phyloP scores from a whole-genome alignment of 306 rosid species.

The Cucurbita moschata region DNA sequence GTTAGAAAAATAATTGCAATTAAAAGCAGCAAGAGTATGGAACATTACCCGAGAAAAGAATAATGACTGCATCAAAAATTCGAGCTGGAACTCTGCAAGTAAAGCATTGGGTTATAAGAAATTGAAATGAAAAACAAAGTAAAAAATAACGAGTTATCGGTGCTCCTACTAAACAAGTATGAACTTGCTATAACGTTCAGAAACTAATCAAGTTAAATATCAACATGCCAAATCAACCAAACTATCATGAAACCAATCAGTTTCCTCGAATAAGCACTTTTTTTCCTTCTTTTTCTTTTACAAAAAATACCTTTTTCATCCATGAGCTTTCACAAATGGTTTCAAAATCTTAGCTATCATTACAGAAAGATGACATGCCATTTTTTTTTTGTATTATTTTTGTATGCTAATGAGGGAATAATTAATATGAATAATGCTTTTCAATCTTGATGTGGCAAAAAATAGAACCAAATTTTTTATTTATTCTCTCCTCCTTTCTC shows the following conservation, averaged over 20 bases:
- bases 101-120: conserved; percentile 16
- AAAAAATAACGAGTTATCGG: not conserved
- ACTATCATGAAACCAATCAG: not conserved
- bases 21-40: not conserved
- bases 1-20: not conserved
- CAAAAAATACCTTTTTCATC: not conserved
- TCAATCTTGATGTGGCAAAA: not conserved
- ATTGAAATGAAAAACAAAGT: not conserved
- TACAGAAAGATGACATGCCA: not conserved
- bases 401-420: not conserved
- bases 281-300: not conserved
- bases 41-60: conserved; percentile 71
- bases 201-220: not conserved
- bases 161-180: not conserved
- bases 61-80: conserved; percentile 85
- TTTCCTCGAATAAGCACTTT: not conserved
- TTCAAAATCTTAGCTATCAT: not conserved
- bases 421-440: not conserved
- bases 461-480: no score
- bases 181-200: not conserved
- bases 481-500: not conserved
- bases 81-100: conserved; percentile 85
- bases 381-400: not conserved
- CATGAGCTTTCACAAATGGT: not conserved
- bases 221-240: not conserved